Evolutionary conservation across 2,329 filamentous ascomycete species (phyloP).

Genomic region (Fusarium nodosum): DNA sequence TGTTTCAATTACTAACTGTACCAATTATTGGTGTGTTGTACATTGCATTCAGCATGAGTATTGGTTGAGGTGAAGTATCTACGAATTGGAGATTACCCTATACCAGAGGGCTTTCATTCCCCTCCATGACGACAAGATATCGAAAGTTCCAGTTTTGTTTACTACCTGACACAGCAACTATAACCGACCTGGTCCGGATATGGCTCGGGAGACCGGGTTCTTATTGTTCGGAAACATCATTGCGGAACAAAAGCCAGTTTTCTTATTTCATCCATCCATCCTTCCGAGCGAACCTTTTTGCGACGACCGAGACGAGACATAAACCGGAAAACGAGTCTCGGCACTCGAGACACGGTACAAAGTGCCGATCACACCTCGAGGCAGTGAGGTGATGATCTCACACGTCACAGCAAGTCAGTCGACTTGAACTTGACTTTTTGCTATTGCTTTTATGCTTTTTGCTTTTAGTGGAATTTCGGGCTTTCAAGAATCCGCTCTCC

Average conservation of each 20-base stretch:
- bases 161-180: slow-evolving; percentile 3
- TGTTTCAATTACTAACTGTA: background rate
- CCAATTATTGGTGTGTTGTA: background rate
- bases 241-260: slow-evolving; percentile 4
- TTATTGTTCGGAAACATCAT: slow-evolving; percentile 15
- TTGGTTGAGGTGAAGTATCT: background rate
- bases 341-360: slow-evolving; percentile 20
- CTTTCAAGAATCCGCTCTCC: slow-evolving; percentile 28
- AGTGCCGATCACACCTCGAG: slow-evolving; percentile 27
- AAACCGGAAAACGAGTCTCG: slow-evolving; percentile 31
- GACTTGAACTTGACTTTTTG: slow-evolving; percentile 11
- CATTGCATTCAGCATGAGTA: background rate
- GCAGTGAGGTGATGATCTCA: slow-evolving; percentile 27
- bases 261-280: background rate
- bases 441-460: slow-evolving; percentile 7
- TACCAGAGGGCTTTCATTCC: background rate
- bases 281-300: background rate
- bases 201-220: slow-evolving; percentile 28
- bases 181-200: slow-evolving; percentile 22
- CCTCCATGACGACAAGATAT: slow-evolving; percentile 29
- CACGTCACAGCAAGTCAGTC: slow-evolving; percentile 9
- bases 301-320: background rate
- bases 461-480: slow-evolving; percentile 29
- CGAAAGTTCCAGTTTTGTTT: slow-evolving; percentile 6
- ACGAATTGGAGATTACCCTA: slow-evolving; percentile 11